phyloP scores from a whole-genome alignment of 768 basidiomycete species.

The Lactifluus volemus region DNA sequence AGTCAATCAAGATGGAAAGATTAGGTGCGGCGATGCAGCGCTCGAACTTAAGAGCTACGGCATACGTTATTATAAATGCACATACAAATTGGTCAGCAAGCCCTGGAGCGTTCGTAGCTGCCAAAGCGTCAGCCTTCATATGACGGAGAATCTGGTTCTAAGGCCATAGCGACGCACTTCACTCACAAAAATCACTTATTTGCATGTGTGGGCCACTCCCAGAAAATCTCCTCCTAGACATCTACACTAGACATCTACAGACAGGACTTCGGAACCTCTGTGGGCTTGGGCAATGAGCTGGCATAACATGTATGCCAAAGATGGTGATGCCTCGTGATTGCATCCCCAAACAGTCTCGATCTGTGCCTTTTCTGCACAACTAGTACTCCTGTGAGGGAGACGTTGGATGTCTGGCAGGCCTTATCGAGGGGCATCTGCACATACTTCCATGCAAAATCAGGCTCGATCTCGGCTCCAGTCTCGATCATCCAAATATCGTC shows the following conservation, averaged over 20 bases:
- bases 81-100: slow-evolving; percentile 66
- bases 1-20: neutral
- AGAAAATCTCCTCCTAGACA: neutral
- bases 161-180: too few species aligned
- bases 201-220: neutral
- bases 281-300: neutral
- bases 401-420: neutral
- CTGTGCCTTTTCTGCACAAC: neutral
- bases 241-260: neutral
- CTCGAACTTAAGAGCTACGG: slow-evolving; percentile 79
- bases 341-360: neutral
- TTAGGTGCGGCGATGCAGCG: slow-evolving; percentile 45
- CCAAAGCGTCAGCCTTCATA: slow-evolving; percentile 23
- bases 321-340: neutral
- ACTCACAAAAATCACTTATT: too few species aligned
- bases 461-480: neutral
- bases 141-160: slow-evolving; percentile 45
- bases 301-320: neutral
- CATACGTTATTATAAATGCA: slow-evolving; percentile 79
- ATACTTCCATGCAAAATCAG: neutral
- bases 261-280: too few species aligned
- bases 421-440: neutral
- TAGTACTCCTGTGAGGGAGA: neutral
- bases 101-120: slow-evolving; percentile 85
- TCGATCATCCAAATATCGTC: slow-evolving; percentile 32